Evolutionary conservation across 129 eudicot species (phyloP).

Genomic region (Saposhnikovia divaricata): DNA sequence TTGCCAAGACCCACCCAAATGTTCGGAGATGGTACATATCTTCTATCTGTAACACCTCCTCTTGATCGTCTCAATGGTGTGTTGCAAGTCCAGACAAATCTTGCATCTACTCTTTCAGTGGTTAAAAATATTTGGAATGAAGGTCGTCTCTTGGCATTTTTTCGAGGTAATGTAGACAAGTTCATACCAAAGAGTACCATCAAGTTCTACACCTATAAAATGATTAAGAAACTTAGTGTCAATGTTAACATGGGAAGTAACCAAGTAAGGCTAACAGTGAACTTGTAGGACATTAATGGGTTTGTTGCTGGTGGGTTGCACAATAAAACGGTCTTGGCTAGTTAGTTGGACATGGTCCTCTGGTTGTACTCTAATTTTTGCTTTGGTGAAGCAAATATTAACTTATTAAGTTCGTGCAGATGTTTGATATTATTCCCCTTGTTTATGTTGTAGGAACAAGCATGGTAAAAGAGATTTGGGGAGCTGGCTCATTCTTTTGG

Average conservation of each 20-base stretch:
- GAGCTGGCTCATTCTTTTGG: slow-evolving; percentile 71
- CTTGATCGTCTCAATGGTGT: slow-evolving; percentile 71
- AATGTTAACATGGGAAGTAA: slow-evolving; percentile 34
- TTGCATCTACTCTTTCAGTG: slow-evolving; percentile 46
- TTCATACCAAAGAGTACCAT: slow-evolving; percentile 95
- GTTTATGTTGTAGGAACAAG: slow-evolving; percentile 45
- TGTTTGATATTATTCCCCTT: too few relatives aligned
- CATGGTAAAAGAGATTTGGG: slow-evolving; percentile 73
- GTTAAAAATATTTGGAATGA: slow-evolving; percentile 67
- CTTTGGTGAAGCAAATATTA: too few relatives aligned
- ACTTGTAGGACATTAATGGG: slow-evolving; percentile 38
- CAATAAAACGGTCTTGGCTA: too few relatives aligned
- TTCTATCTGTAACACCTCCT: slow-evolving; percentile 55
- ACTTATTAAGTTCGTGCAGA: too few relatives aligned
- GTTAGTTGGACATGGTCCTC: too few relatives aligned
- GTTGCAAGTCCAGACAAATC: slow-evolving; percentile 68
- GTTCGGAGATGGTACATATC: too few relatives aligned
- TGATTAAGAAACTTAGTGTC: slow-evolving; percentile 51
- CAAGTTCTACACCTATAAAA: slow-evolving; percentile 71
- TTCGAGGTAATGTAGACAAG: slow-evolving; percentile 79
- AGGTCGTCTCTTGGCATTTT: slow-evolving; percentile 54
- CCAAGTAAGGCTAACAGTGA: slow-evolving; percentile 32
- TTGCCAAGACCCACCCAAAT: too few relatives aligned
- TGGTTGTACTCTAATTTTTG: too few relatives aligned
- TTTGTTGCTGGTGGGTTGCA: slow-evolving; percentile 59